These are phyloP conservation scores for Globisporangium rhizosaccharum DNA, from an alignment of 352 stramenopile genomes.

Conservation along the genomic window DNA sequence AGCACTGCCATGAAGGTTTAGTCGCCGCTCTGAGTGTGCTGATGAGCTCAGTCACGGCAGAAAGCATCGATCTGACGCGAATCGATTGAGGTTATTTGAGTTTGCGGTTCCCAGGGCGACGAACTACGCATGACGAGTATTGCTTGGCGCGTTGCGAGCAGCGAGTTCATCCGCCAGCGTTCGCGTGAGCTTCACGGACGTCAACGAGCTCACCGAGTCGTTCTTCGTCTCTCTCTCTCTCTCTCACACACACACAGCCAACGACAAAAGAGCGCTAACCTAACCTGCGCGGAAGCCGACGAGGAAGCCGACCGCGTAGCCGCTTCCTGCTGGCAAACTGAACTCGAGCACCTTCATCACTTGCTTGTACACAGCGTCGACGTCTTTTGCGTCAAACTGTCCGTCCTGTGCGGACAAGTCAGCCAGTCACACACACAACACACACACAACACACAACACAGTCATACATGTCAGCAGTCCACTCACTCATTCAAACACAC, in stretches of 20 bases:
- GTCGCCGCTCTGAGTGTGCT: too few species aligned
- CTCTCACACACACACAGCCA: neutral
- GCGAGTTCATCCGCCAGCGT: too few species aligned
- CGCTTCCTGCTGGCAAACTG: conserved; percentile 66
- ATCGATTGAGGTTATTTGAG: too few species aligned
- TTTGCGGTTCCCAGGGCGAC: too few species aligned
- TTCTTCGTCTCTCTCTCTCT: neutral
- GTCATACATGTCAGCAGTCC: neutral
- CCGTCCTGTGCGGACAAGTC: conserved; percentile 42
- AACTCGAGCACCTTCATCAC: conserved; percentile 78
- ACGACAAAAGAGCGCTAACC: neutral
- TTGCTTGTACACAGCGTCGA: conserved; percentile 71
- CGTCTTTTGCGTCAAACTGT: conserved; percentile 64
- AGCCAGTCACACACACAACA: conserved; percentile 3
- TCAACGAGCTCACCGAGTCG: too few species aligned
- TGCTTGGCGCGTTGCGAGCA: too few species aligned
- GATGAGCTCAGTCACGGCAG: too few species aligned
- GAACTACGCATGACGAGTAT: too few species aligned
- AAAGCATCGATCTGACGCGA: too few species aligned
- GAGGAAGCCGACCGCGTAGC: conserved; percentile 70
- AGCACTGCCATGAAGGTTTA: too few species aligned
- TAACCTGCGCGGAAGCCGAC: conserved; percentile 74
- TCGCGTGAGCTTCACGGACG: too few species aligned
- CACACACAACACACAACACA: neutral
- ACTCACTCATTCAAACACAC: neutral